Percentiles rank a stretch among this genome's conserved stretches.
Evolutionary conservation across 2,329 filamentous ascomycete genomes (phyloP).

Genomic region (Blumeria graminis): DNA sequence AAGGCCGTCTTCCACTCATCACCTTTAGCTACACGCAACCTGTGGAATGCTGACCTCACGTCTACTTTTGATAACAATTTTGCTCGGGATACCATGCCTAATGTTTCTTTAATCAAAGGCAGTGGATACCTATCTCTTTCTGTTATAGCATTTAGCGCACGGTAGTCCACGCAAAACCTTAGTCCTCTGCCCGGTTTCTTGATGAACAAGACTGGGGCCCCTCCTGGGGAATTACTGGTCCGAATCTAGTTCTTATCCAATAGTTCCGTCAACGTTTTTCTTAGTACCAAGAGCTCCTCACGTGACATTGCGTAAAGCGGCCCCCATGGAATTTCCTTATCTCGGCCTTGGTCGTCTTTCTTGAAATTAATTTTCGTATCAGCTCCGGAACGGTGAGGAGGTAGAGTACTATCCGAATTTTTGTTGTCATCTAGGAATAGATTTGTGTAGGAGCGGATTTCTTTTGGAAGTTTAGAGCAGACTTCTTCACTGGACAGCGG

Average conservation of each 20-base stretch:
- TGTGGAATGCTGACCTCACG: not conserved
- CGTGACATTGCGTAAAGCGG: not conserved
- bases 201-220: conserved; percentile 1
- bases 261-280: not conserved
- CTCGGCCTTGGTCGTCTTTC: not conserved
- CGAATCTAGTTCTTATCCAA: conserved; percentile 1
- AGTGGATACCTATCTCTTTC: conserved; percentile 2
- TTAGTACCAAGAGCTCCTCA: not conserved
- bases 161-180: conserved; percentile 2
- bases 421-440: not conserved
- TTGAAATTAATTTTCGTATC: not conserved
- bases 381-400: not conserved
- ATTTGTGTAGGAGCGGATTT: not conserved
- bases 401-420: not conserved
- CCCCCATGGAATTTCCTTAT: not conserved
- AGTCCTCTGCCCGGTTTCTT: not conserved
- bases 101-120: not conserved
- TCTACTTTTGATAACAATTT: not conserved
- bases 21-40: not conserved
- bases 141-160: conserved; percentile 2
- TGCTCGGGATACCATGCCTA: not conserved
- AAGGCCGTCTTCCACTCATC: conserved; percentile 1
- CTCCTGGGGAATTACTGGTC: not conserved
- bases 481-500: not conserved
- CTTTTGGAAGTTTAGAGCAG: not conserved